Base-by-base conservation (phyloP, 192 early-diverging fungal genomes). In the Coemansia aciculifera region DNA sequence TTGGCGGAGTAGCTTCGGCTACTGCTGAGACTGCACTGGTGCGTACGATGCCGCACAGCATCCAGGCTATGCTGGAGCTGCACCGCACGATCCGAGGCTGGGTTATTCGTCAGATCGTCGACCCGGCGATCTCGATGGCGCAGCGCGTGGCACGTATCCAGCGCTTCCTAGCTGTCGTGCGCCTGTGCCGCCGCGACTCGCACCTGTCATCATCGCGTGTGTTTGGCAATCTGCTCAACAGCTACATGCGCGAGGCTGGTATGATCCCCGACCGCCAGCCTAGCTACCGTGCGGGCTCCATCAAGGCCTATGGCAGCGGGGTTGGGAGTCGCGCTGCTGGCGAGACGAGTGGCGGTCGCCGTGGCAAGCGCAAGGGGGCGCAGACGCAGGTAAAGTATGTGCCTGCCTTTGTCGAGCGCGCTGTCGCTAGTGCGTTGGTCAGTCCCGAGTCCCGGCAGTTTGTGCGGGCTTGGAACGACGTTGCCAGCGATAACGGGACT, bases 331-430 rank as follows among this genome's bases (percentile, higher is more conserved):
- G 73, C 3, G 59, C 62, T n/a, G 64, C 67, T 3, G 74, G 71
- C 36, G 71, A 72, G 59, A 21, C 63, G 5, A 60, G 32, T 17
- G 34, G 32, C 19, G 74, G 74, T 11, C 71, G 72, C 21, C 79
- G 79, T 19, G 79, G 74, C 21, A 62, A 65, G 57, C 72, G 78
- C 66, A 76, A 72, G 62, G 74, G 63, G 5, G 72, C 54, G 0
- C 69, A 71, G 62, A 19, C 72, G 5, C 75, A 83, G 54, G 70
- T 72, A 32, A 78, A 74, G 67, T 83, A 83, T 36, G 86, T 91
- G 36, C 91, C 90, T 2, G 87, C 87, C 0, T 90, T 91, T 85
- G 85, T 92, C 6, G 91, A 92, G 68, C 76, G 84, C 21, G 87
- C 90, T 1, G 74, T 92, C 3, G 84, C 88, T 8, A 88, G 87